Base-by-base conservation (phyloP, 768 basidiomycete genomes). In the Podaxis carcinomalis region DNA sequence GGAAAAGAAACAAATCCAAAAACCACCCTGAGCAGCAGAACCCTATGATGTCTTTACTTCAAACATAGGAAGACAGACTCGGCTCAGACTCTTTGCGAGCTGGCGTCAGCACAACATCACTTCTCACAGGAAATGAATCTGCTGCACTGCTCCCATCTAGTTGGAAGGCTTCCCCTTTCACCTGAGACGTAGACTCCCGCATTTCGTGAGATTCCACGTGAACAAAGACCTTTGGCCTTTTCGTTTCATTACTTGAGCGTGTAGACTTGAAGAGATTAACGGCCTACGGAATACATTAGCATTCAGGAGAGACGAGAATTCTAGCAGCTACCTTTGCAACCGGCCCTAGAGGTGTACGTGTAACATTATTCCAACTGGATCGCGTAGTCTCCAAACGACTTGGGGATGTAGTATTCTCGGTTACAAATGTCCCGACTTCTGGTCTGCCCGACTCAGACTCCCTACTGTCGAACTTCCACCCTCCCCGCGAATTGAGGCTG, bases 151-250 rank as follows among this genome's bases (percentile, higher is more conserved):
- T 32, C 32, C 7, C 32, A 32, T 32, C 32, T 32, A 32, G 32
- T 32, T 32, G 1, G 7, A 9, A 32, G 16, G 19, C 16, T 21
- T 16, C 42, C 19, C 42, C 42, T 44, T 44, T 7, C n/a, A 19
- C n/a, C 21, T 44, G 42, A 19, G 32, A 32, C 2, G 32, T 32
- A 32, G 32, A 44, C 16, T 56, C 55, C 44, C 27, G 23, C 56
- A 57, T 57, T 25, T 57, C 56, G 42, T 57, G 56, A 46, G 56
- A 57, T n/a, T 57, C 56, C 6, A 57, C 56, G 13, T 57, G 56
- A n/a, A 57, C 56, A 28, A 57, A 57, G 4, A 57, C 44, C n/a
- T 46, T 28, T 46, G 56, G 14, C 25, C 4, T 16, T 44, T 16
- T 44, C n/a, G 14, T n/a, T n/a, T 19, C 42, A n/a, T 44, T 44